Percentiles rank a stretch among this genome's conserved stretches.
phyloP scores from a whole-genome alignment of 2,329 filamentous ascomycete species.

The Alternaria sp. region DNA sequence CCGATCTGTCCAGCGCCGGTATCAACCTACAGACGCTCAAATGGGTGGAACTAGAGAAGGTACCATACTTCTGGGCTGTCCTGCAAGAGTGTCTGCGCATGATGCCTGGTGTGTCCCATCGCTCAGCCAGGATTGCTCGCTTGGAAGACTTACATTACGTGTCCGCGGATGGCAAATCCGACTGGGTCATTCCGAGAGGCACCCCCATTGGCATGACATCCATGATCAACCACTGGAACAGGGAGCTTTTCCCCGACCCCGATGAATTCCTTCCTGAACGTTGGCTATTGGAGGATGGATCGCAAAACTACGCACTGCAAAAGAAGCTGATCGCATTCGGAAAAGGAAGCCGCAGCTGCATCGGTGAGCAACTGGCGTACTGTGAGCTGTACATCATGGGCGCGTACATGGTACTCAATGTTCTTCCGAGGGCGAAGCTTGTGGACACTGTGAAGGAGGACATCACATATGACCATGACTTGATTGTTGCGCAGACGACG shows the following conservation, averaged over 20 bases:
- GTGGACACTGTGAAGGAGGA: conserved; percentile 36
- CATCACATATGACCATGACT: conserved; percentile 36
- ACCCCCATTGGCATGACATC: conserved; percentile 42
- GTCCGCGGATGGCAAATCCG: conserved; percentile 27
- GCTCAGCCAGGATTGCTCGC: conserved; percentile 29
- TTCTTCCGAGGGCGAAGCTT: conserved; percentile 33
- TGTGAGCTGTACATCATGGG: conserved; percentile 38
- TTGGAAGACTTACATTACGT: conserved; percentile 31
- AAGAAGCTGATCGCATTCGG: conserved; percentile 38
- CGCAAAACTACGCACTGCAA: conserved; percentile 28
- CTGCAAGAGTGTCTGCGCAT: conserved; percentile 49
- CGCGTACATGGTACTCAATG: conserved; percentile 29
- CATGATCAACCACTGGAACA: conserved; percentile 45
- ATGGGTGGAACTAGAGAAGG: conserved; percentile 37
- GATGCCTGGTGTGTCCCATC: conserved; percentile 41
- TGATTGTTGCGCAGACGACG: conserved; percentile 36
- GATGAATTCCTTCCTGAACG: conserved; percentile 43
- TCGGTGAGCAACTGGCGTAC: conserved; percentile 43
- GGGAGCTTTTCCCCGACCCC: conserved; percentile 37
- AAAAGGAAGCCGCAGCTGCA: conserved; percentile 41
- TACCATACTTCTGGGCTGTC: conserved; percentile 45
- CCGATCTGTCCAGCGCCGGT: conserved; percentile 27
- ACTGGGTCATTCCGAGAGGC: conserved; percentile 36
- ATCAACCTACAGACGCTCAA: conserved; percentile 23
- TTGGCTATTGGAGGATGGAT: conserved; percentile 39